phyloP scores from a whole-genome alignment of 352 stramenopile genomes.

The Phytophthora boehmeriae region DNA sequence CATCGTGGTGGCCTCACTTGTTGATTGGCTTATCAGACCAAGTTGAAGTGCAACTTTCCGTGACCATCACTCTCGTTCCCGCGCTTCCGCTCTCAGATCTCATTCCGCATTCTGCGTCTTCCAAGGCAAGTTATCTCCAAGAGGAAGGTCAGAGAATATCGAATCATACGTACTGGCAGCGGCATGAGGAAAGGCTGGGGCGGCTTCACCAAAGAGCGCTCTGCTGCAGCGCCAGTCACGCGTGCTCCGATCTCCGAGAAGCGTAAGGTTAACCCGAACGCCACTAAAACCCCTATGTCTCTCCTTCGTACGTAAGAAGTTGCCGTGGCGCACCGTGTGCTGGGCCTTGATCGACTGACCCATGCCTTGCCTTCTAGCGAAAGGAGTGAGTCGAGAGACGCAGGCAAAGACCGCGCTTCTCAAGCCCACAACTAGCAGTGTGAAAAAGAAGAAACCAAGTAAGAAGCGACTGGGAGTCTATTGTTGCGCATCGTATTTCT shows the following conservation, averaged over 20 bases:
- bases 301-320: slow-evolving; percentile 24
- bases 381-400: slow-evolving; percentile 20
- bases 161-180: too few relatives aligned
- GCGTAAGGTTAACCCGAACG: slow-evolving; percentile 34
- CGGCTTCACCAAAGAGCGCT: neutral
- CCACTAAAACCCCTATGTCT: slow-evolving; percentile 21
- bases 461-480: slow-evolving; percentile 3
- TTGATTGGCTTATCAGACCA: neutral
- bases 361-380: slow-evolving; percentile 10
- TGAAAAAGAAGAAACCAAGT: slow-evolving; percentile 21
- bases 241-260: neutral
- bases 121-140: slow-evolving; percentile 6
- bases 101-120: slow-evolving; percentile 34
- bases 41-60: slow-evolving; percentile 30
- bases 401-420: slow-evolving; percentile 30
- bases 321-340: neutral
- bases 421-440: neutral
- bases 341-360: neutral
- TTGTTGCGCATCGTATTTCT: neutral
- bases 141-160: too few relatives aligned
- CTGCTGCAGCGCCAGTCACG: slow-evolving; percentile 3
- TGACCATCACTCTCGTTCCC: slow-evolving; percentile 44
- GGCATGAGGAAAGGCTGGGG: slow-evolving; percentile 6
- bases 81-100: neutral
- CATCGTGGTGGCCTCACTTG: slow-evolving; percentile 20